Evolutionary conservation across 2,329 filamentous ascomycete species (phyloP).

Genomic region (Hypomyces rosellus): DNA sequence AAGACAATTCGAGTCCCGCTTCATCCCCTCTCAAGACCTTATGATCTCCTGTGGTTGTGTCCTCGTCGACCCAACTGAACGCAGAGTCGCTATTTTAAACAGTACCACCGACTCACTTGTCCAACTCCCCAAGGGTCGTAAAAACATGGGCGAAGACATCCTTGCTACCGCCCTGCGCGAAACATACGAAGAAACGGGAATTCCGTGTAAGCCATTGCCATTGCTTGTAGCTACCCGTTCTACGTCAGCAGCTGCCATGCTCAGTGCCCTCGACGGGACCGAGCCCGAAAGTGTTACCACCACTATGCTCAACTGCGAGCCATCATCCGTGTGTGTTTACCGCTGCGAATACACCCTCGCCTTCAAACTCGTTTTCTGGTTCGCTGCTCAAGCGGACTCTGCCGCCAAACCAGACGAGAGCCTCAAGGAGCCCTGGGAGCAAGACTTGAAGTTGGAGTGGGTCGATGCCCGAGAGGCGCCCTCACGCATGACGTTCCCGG

Average conservation of each 20-base stretch:
- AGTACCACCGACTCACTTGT: conserved; percentile 37
- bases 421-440: conserved; percentile 28
- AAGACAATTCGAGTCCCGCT: conserved; percentile 16
- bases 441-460: conserved; percentile 18
- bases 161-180: conserved; percentile 38
- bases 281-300: conserved; percentile 20
- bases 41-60: conserved; percentile 43
- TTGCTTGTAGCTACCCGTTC: conserved; percentile 39
- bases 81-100: conserved; percentile 36
- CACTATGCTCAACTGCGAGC: conserved; percentile 28
- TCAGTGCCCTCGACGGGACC: conserved; percentile 1
- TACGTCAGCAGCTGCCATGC: conserved; percentile 23
- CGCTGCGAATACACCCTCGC: conserved; percentile 28
- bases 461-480: conserved; percentile 18
- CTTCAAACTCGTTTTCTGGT: conserved; percentile 36
- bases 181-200: conserved; percentile 42
- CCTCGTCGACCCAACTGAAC: conserved; percentile 31
- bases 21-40: conserved; percentile 35
- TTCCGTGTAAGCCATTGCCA: conserved; percentile 31
- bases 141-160: conserved; percentile 40
- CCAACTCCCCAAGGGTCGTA: conserved; percentile 44
- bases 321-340: conserved; percentile 30
- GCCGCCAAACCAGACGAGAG: conserved; percentile 16
- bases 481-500: conserved; percentile 16
- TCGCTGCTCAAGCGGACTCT: conserved; percentile 29